Evolutionary conservation across 768 basidiomycete genomes (phyloP), one percentile per base, ranked within the genome.

Genomic region (Calocera cornea): DNA sequence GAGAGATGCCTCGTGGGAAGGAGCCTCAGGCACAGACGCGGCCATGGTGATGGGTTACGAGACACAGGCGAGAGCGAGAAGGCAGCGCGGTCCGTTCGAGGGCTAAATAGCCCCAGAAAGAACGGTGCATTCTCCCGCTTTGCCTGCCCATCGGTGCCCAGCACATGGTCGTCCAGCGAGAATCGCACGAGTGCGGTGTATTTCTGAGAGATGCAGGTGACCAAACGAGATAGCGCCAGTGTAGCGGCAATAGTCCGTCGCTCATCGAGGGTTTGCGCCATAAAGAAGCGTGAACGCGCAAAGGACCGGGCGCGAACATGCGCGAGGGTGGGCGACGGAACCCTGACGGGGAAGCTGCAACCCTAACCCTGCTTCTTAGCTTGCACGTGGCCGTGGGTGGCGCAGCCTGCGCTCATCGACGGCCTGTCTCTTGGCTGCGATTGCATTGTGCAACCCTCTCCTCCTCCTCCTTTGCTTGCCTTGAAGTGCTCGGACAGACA

Each of bases 401-500:
- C 54, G 54, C 54, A 60, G 54, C 22, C 31, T 33, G 54, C 14
- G 14, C 5, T 27, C 27, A 31, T 60, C 54, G 54, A 19, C 8
- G 44, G 8, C 36, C 36, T 38, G 36, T 5, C 7, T 14, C 14
- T 14, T 38, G 5, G 36, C 36, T 38, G 36, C 36, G 36, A 38
- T 38, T 38, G 36, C 7, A 38, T 14, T 38, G 36, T 38, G 14
- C 36, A 38, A 5, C 36, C 7, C 7, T 38, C 36, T 38, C 14
- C n/a, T n/a, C n/a, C n/a, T 38, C 7, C 36, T 38, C 36, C 19
- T 47, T 60, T 33, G 5, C 27, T 31, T 27, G 27, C 31, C 54
- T 60, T 60, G 27, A 60, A 60, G 27, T 60, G 54, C 54, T 60
- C 31, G 54, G 31, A 60, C 31, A 60, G 54, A 60, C 24, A 68